Percentiles rank a stretch among this genome's conserved stretches.
phyloP scores from a whole-genome alignment of 352 stramenopile genomes.

The Pythium scleroteichum region DNA sequence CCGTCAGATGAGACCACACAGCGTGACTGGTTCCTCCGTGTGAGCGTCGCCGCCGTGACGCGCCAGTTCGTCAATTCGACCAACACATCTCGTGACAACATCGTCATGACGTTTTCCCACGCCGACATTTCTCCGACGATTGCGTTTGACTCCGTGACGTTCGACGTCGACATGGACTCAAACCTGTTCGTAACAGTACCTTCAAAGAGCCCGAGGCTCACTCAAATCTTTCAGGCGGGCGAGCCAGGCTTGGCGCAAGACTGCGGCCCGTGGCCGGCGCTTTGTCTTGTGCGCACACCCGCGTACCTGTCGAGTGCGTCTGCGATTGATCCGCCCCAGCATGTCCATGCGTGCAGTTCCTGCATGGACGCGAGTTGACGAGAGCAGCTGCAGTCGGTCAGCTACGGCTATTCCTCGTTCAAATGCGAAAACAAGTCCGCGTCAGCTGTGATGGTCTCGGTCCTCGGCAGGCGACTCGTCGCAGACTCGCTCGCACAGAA shows the following conservation, averaged over 20 bases:
- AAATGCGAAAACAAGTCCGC: not conserved
- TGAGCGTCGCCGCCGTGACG: not conserved
- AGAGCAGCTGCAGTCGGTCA: not conserved
- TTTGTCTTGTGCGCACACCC: not conserved
- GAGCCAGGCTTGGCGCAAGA: not conserved
- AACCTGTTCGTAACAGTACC: slow-evolving; percentile 2
- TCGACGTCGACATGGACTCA: slow-evolving; percentile 17
- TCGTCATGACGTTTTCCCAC: slow-evolving; percentile 15
- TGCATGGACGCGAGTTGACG: slow-evolving; percentile 5
- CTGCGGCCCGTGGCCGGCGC: slow-evolving; percentile 6
- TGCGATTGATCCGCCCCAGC: not conserved
- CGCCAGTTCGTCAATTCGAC: slow-evolving; percentile 11
- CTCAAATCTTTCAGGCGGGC: not conserved
- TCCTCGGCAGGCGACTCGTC: slow-evolving; percentile 12
- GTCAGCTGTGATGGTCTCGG: slow-evolving; percentile 8
- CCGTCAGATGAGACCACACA: not conserved
- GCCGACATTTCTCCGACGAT: slow-evolving; percentile 8
- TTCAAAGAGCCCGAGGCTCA: slow-evolving; percentile 4
- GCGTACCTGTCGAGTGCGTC: not conserved
- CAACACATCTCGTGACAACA: slow-evolving; percentile 6
- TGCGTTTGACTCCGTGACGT: slow-evolving; percentile 22
- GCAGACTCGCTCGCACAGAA: slow-evolving; percentile 14
- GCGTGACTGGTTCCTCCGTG: not conserved
- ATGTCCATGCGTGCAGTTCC: slow-evolving; percentile 7
- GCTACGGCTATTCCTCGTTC: not conserved